Conservation (phyloP, 306 rosid species). For the Dryas drummondii region DNA sequence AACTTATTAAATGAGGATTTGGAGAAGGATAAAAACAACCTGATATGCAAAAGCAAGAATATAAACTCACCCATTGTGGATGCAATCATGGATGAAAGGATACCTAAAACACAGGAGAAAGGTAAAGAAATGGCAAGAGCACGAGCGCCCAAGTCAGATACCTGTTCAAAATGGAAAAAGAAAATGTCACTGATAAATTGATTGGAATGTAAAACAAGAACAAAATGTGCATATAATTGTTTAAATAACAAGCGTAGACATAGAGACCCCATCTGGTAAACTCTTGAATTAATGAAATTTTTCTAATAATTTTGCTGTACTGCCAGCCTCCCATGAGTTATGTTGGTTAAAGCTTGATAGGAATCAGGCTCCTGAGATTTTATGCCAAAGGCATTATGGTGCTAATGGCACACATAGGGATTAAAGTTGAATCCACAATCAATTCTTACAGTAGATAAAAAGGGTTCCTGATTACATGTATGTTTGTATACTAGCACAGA, state of each 20-base stretch:
- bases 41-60: not conserved
- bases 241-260: not conserved
- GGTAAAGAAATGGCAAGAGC: constrained; percentile 86
- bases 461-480: constrained; percentile 4
- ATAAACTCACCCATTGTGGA: constrained; percentile 70
- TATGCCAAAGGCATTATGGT: not conserved
- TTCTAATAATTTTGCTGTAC: not conserved
- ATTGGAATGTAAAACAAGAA: constrained; percentile 6
- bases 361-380: constrained; percentile 3
- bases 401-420: not conserved
- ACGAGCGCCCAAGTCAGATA: constrained; percentile 71
- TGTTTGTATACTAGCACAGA: not conserved
- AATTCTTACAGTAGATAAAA: not conserved
- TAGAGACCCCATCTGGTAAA: constrained; percentile 10
- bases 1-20: not conserved
- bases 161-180: constrained; percentile 52
- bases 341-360: not conserved
- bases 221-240: not conserved
- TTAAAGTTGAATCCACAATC: not conserved
- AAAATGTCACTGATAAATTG: constrained; percentile 22
- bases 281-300: not conserved
- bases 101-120: constrained; percentile 67
- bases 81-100: constrained; percentile 72
- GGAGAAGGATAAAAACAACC: not conserved
- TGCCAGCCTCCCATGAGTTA: not conserved